These are phyloP conservation scores for Rutstroemia sp. DNA, from an alignment of 2,329 filamentous ascomycete species.

Conservation along the genomic window DNA sequence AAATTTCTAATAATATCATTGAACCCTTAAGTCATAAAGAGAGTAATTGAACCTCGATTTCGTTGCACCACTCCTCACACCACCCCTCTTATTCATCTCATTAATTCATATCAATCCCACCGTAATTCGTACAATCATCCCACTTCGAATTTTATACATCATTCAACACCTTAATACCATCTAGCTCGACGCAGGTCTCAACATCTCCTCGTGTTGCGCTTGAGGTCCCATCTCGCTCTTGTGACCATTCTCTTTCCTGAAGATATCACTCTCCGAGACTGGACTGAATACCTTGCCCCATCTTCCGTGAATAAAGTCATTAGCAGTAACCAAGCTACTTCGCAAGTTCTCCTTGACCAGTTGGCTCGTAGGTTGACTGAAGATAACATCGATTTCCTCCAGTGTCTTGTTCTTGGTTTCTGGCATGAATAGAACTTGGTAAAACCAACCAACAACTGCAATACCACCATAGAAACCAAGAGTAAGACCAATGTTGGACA, in stretches of 20 bases:
- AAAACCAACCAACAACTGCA: constrained; percentile 61
- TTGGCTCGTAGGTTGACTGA: constrained; percentile 54
- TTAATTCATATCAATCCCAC: too few relatives aligned
- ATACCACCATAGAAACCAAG: constrained; percentile 71
- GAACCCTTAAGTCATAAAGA: too few relatives aligned
- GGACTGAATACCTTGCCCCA: constrained; percentile 27
- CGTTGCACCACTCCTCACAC: too few relatives aligned
- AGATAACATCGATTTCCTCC: constrained; percentile 65
- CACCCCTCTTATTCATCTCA: too few relatives aligned
- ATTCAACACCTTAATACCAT: too few relatives aligned
- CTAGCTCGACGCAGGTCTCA: constrained; percentile 5
- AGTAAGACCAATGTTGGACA: constrained; percentile 56
- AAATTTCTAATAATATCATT: too few relatives aligned
- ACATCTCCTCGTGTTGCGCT: constrained; percentile 16
- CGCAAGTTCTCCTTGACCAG: constrained; percentile 52
- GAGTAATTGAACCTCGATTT: too few relatives aligned
- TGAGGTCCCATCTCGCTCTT: constrained; percentile 14
- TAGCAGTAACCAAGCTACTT: constrained; percentile 23
- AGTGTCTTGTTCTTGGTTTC: constrained; percentile 61
- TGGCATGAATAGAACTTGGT: constrained; percentile 69
- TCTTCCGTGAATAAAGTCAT: constrained; percentile 21
- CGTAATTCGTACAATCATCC: too few relatives aligned
- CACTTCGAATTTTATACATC: too few relatives aligned
- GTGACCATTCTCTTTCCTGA: constrained; percentile 22
- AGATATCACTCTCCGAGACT: constrained; percentile 24